A percentile compares a stretch with the other conserved stretches of the same genome.
phyloP scores from a whole-genome alignment of 2,329 filamentous ascomycete species.

The Paraphaeosphaeria minitans region DNA sequence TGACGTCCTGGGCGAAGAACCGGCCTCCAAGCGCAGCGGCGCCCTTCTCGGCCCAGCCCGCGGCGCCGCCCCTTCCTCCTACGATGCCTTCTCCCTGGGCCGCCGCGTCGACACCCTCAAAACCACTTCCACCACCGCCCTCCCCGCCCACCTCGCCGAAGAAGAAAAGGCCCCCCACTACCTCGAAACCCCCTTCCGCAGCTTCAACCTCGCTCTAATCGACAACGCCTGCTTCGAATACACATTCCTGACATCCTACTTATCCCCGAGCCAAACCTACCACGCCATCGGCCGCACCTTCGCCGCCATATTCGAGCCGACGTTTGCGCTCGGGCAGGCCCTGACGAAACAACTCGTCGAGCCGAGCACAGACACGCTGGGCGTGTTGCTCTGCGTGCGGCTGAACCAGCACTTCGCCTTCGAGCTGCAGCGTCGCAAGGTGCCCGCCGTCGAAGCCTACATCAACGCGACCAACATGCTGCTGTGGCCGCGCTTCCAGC shows the following conservation, averaged over 20 bases:
- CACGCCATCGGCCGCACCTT: conserved; percentile 82
- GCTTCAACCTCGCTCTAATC: conserved; percentile 91
- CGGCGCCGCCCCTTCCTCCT: conserved; percentile 60
- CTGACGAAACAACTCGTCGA: conserved; percentile 78
- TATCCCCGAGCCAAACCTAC: conserved; percentile 76
- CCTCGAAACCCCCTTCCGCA: conserved; percentile 86
- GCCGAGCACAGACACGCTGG: conserved; percentile 81
- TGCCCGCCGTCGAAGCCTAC: conserved; percentile 87
- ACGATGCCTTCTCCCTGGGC: conserved; percentile 89
- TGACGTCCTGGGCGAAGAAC: conserved; percentile 81
- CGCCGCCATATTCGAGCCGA: conserved; percentile 84
- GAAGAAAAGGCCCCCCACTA: conserved; percentile 87
- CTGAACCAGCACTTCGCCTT: conserved; percentile 95
- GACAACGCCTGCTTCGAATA: conserved; percentile 97
- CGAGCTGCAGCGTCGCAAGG: conserved; percentile 86
- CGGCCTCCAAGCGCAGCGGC: conserved; percentile 66
- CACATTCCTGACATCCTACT: conserved; percentile 89
- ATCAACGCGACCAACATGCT: conserved; percentile 96
- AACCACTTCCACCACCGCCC: conserved; percentile 71
- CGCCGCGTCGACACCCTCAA: conserved; percentile 83
- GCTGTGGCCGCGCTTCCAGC: conserved; percentile 93
- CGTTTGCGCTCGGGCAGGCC: conserved; percentile 79
- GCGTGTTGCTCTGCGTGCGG: conserved; percentile 86
- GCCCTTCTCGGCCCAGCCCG: conserved; percentile 33
- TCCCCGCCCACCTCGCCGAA: conserved; percentile 88